Base-by-base conservation (phyloP, 1,284 basidiomycete genomes). In the Trichosporon ovoides region DNA sequence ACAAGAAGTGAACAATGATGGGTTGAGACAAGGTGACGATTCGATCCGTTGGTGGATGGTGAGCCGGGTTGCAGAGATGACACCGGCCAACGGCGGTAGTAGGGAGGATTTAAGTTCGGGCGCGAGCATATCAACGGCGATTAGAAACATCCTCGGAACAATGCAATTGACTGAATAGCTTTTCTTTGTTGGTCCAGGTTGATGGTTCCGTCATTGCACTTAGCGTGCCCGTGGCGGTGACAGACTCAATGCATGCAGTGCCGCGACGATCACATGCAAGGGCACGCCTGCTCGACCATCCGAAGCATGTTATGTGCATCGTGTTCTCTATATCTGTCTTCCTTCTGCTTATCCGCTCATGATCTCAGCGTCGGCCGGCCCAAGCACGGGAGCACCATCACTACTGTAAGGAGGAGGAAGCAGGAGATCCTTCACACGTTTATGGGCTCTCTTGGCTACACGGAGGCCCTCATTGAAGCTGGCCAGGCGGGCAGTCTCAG, bases 391-490 rank as follows among this genome's bases (percentile, higher is more conserved):
- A 12, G 20, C 19, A 13, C 20, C 11, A n/a, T n/a, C n/a, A n/a
- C n/a, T n/a, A n/a, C n/a, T n/a, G 18, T 22, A 13, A 6, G 38
- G 38, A 12, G 19, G 19, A 5, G 38, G 38, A 7, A 43, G 43
- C 5, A 48, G 43, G 1, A 48, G 7, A 24, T 31, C 24, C 43
- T 48, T 48, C 14, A 48, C 24, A 7, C 43, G 43, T 4, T 19
- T 28, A 19, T 48, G 43, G 1, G 43, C 43, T 10, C 43, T 18
- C 14, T 24, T 22, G 2, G 43, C 43, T 7, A 28, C 14, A 13
- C 43, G 43, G 43, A 28, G 13, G 3, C 43, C 43, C 43, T 48
- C 43, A 24, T 48, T 48, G 43, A 48, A 48, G 43, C 43, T 24
- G 7, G 28, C 22, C 43, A 28, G 16, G 43, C 43, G 43, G 16